Evolutionary conservation across 2,329 filamentous ascomycete genomes (phyloP).

Genomic region (Metarhizium robertsii): DNA sequence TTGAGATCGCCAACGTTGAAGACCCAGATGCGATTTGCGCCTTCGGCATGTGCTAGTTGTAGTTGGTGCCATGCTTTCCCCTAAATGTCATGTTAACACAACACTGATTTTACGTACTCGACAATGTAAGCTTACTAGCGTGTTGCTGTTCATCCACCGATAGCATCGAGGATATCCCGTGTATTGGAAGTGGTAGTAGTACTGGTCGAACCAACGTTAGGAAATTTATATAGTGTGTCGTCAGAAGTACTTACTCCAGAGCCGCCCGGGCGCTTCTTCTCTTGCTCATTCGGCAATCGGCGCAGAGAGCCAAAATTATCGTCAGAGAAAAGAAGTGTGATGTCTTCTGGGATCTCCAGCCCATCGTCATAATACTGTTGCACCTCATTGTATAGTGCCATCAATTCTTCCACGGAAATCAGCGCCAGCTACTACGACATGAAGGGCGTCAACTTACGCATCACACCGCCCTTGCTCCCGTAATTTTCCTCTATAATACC

Average conservation of each 20-base stretch:
- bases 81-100: slow-evolving; percentile 6
- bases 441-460: slow-evolving; percentile 19
- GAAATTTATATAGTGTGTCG: slow-evolving; percentile 8
- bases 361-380: slow-evolving; percentile 53
- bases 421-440: not conserved
- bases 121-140: slow-evolving; percentile 28
- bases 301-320: slow-evolving; percentile 54
- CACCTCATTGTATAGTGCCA: slow-evolving; percentile 59
- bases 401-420: slow-evolving; percentile 34
- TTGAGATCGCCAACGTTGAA: slow-evolving; percentile 57
- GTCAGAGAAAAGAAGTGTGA: slow-evolving; percentile 53
- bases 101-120: fast-evolving
- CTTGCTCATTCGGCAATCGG: slow-evolving; percentile 43
- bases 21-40: slow-evolving; percentile 48
- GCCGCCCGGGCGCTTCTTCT: slow-evolving; percentile 43
- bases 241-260: slow-evolving; percentile 35
- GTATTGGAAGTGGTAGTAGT: slow-evolving; percentile 50
- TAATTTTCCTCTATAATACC: slow-evolving; percentile 43
- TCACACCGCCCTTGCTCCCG: slow-evolving; percentile 30
- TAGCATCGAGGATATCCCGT: slow-evolving; percentile 52
- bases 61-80: slow-evolving; percentile 40
- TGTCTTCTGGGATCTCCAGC: slow-evolving; percentile 48
- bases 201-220: slow-evolving; percentile 15
- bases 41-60: slow-evolving; percentile 37
- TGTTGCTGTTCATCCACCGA: slow-evolving; percentile 55